Percentiles rank a stretch among this genome's conserved stretches.
These are phyloP conservation scores for Mycena maculata DNA, from an alignment of 768 basidiomycete genomes.

Conservation along the genomic window DNA sequence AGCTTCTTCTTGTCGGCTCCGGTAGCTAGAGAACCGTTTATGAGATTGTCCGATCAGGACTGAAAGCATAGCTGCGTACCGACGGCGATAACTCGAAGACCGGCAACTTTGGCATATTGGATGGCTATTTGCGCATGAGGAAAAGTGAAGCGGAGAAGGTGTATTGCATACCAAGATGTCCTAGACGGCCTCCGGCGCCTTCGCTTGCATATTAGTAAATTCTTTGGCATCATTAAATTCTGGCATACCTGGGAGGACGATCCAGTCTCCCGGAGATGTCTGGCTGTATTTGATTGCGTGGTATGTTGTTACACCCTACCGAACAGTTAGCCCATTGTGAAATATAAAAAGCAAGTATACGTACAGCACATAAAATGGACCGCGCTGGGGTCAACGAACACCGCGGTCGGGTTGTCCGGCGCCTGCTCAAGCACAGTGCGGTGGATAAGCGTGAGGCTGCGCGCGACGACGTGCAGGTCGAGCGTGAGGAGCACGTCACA, in stretches of 20 bases:
- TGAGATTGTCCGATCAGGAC: not conserved
- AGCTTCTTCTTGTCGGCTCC: conserved; percentile 79
- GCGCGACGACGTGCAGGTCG: conserved; percentile 71
- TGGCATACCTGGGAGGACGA: conserved; percentile 70
- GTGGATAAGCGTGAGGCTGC: conserved; percentile 74
- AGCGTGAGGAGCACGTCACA: conserved; percentile 71
- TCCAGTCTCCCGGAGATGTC: conserved; percentile 76
- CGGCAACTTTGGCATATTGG: conserved; percentile 84
- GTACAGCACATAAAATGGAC: conserved; percentile 81
- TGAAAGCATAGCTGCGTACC: conserved; percentile 45
- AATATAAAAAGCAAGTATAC: conserved; percentile 32
- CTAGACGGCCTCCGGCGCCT: conserved; percentile 80
- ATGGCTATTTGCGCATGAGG: conserved; percentile 56
- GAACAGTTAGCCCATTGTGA: not conserved
- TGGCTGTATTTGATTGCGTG: conserved; percentile 83
- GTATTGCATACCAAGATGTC: conserved; percentile 70
- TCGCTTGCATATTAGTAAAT: too few species aligned
- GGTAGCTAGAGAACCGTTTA: conserved; percentile 63
- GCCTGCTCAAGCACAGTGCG: conserved; percentile 68
- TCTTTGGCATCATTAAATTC: too few species aligned
- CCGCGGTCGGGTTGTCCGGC: conserved; percentile 81
- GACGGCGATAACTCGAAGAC: conserved; percentile 83
- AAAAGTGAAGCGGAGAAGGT: not conserved
- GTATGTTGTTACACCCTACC: conserved; percentile 85
- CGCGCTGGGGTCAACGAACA: conserved; percentile 68